Conservation (phyloP, 2,329 filamentous ascomycete species). For the Colletotrichum higginsianum region DNA sequence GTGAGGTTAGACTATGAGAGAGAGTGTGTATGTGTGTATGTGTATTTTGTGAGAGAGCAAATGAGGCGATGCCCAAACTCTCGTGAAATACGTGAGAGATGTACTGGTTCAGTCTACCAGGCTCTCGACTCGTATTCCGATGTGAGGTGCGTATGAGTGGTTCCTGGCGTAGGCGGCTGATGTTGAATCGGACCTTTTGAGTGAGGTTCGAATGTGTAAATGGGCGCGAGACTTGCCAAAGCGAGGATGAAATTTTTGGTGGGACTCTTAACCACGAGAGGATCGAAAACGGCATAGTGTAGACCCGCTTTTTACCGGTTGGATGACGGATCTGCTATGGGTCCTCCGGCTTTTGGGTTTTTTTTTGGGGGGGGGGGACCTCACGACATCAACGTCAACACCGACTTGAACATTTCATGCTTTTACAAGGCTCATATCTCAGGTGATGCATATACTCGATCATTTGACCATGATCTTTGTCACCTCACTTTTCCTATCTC, state of each 20-base stretch:
- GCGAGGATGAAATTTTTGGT: constrained; percentile 40
- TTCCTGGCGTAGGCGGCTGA: too few species aligned
- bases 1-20: constrained; percentile 2
- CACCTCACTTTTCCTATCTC: background rate
- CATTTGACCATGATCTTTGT: background rate
- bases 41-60: too few species aligned
- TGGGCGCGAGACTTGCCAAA: background rate
- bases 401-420: background rate
- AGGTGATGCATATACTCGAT: too few species aligned
- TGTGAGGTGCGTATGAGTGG: background rate
- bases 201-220: constrained; percentile 14
- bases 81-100: background rate
- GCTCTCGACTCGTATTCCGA: background rate
- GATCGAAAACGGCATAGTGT: constrained; percentile 19
- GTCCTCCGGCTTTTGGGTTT: background rate
- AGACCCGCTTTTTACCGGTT: background rate
- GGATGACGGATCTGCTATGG: background rate
- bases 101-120: background rate
- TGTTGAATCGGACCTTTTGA: background rate
- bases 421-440: background rate
- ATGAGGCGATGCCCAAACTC: background rate
- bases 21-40: too few species aligned
- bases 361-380: background rate
- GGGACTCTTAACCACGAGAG: constrained; percentile 20
- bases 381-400: background rate